Conservation (phyloP, 805 yeast genomes). For the Metschnikowia lochheadii region DNA sequence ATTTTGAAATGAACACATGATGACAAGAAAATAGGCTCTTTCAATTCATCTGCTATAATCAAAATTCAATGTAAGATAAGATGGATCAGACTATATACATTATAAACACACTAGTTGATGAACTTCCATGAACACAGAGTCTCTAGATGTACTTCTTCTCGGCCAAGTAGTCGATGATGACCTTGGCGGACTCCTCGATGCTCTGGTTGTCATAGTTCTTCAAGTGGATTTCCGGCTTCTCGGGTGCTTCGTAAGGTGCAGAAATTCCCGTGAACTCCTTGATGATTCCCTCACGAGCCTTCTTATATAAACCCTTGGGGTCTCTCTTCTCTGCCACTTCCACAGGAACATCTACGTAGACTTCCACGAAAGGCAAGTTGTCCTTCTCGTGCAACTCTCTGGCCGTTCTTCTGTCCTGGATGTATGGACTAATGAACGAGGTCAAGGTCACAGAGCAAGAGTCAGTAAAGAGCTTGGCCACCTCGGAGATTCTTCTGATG, state of each 20-base stretch:
- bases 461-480: conserved; percentile 89
- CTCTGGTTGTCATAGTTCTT: conserved; percentile 60
- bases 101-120: not conserved
- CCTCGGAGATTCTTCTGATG: conserved; percentile 92
- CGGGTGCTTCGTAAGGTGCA: conserved; percentile 95
- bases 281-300: conserved; percentile 92
- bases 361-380: conserved; percentile 81
- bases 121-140: too few species aligned
- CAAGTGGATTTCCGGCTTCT: conserved; percentile 74
- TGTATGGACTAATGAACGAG: conserved; percentile 90
- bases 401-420: conserved; percentile 77
- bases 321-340: conserved; percentile 95
- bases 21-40: too few species aligned
- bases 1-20: not conserved
- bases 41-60: too few species aligned
- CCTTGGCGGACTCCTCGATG: conserved; percentile 77
- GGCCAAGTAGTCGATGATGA: conserved; percentile 63
- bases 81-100: too few species aligned
- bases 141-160: conserved; percentile 40
- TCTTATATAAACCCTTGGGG: conserved; percentile 94
- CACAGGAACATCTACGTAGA: conserved; percentile 87
- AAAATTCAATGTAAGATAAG: too few species aligned
- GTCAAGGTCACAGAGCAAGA: conserved; percentile 85
- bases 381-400: conserved; percentile 77
- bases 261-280: conserved; percentile 93